Evolutionary conservation across 164 flowering plant genomes (phyloP), one percentile per base, ranked within the genome.

Genomic region (Vitis amurensis): DNA sequence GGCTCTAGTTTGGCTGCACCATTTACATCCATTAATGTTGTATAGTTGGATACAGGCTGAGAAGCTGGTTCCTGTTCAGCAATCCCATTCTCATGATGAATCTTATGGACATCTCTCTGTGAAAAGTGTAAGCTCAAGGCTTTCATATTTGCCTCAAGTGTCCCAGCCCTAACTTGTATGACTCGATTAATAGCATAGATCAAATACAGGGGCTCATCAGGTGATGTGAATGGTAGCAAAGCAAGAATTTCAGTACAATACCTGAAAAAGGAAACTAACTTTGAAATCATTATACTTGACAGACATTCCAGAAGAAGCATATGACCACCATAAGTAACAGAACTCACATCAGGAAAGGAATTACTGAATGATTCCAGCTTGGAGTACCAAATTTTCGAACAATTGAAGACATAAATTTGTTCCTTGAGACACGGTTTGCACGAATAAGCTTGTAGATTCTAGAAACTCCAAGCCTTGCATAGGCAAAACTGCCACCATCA

Each of bases 141-240:
- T 81, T 95, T 95, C 86, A 95, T 77, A 67, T 87, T 88, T 69
- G 93, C 86, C 81, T 95, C 98, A 52, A 95, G 68, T 30, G 86
- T 78, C 17, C 99, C 99, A 70, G 94, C 89, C 68, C 91, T 89
- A 14, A 95, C 94, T 87, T 96, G 99, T 66, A 91, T 68, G n/a
- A 96, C 78, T 74, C 98, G 87, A 80, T 96, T 96, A 68, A 95
- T 91, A 16, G 91, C 67, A 71, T 88, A 92, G 50, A 93, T 78
- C 78, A 96, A 76, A 82, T 96, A 91, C 59, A 96, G 92, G 67
- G 99, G 99, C 76, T 96, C 99, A 80, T 96, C 99, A 66, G 97
- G 97, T 17, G 71, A 67, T 47, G 90, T 72, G 70, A 96, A 93
- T 30, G 97, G 99, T 17, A 96, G 86, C 66, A 86, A 77, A 67